These are phyloP conservation scores for Colletotrichum phormii DNA, from an alignment of 2,329 filamentous ascomycete species.

Conservation along the genomic window DNA sequence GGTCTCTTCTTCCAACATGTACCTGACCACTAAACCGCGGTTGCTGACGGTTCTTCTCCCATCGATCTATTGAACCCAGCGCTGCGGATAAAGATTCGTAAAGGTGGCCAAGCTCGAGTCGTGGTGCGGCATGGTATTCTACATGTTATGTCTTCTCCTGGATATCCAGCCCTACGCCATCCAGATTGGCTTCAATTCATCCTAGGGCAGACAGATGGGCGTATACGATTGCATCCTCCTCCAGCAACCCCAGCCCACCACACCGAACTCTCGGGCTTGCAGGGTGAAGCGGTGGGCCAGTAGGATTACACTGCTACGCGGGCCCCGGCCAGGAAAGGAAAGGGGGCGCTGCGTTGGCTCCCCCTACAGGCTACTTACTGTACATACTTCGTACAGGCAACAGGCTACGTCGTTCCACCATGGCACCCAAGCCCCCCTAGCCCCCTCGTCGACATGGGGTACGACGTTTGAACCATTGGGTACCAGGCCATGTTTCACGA, in stretches of 20 bases:
- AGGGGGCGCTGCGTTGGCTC: neutral
- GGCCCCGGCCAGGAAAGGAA: neutral
- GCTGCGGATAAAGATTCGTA: neutral
- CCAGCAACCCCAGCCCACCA: neutral
- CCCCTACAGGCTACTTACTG: neutral
- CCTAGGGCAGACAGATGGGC: neutral
- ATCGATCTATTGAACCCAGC: neutral
- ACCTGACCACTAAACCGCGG: neutral
- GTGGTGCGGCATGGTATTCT: neutral
- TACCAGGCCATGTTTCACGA: conserved; percentile 5
- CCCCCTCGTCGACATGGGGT: neutral
- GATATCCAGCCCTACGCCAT: conserved; percentile 1
- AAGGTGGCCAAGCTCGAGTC: neutral
- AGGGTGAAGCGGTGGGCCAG: neutral
- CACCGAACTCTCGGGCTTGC: conserved; percentile 19
- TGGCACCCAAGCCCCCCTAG: neutral
- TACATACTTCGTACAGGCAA: no score
- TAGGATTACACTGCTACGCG: neutral
- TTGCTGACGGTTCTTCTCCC: neutral
- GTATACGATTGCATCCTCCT: neutral
- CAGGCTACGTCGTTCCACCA: neutral
- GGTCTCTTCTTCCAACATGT: neutral
- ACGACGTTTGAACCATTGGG: neutral
- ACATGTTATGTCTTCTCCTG: neutral
- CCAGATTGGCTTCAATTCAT: conserved; percentile 8